A percentile compares a stretch with the other conserved stretches of the same genome.
phyloP scores from a whole-genome alignment of 2,329 filamentous ascomycete genomes.

The Aspergillus sp. region DNA sequence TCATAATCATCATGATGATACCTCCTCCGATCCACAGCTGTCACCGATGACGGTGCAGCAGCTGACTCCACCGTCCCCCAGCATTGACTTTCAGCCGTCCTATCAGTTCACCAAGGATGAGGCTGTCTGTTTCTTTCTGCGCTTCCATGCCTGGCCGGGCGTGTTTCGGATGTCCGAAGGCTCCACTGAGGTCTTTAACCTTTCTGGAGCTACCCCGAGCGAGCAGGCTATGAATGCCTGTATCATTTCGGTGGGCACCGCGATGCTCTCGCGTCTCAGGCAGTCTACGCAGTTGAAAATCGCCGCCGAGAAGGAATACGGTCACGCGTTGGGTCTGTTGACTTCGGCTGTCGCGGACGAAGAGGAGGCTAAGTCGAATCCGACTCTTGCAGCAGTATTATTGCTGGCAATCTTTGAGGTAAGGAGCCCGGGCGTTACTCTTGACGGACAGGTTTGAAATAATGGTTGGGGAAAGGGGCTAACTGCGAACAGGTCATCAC shows the following conservation, averaged over 20 bases:
- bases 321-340: constrained; percentile 50
- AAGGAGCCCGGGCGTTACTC: constrained; percentile 8
- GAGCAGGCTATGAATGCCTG: constrained; percentile 43
- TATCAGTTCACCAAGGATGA: constrained; percentile 29
- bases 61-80: constrained; percentile 7
- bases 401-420: constrained; percentile 64
- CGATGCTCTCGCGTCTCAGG: constrained; percentile 56
- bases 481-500: constrained; percentile 33
- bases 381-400: constrained; percentile 55
- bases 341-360: constrained; percentile 33
- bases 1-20: not conserved
- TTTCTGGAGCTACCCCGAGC: constrained; percentile 21
- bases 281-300: constrained; percentile 49
- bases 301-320: constrained; percentile 55
- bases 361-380: constrained; percentile 37
- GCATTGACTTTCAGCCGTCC: constrained; percentile 25
- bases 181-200: constrained; percentile 21
- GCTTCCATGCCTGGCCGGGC: constrained; percentile 34
- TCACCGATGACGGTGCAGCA: constrained; percentile 16
- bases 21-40: constrained; percentile 13
- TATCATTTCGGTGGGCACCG: constrained; percentile 59
- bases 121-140: constrained; percentile 37
- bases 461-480: not conserved
- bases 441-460: not conserved
- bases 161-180: constrained; percentile 26